Evolutionary conservation across 2,329 filamentous ascomycete species (phyloP), one percentile per base, ranked within the genome.

Genomic region (Aaosphaeria pasadenensis): DNA sequence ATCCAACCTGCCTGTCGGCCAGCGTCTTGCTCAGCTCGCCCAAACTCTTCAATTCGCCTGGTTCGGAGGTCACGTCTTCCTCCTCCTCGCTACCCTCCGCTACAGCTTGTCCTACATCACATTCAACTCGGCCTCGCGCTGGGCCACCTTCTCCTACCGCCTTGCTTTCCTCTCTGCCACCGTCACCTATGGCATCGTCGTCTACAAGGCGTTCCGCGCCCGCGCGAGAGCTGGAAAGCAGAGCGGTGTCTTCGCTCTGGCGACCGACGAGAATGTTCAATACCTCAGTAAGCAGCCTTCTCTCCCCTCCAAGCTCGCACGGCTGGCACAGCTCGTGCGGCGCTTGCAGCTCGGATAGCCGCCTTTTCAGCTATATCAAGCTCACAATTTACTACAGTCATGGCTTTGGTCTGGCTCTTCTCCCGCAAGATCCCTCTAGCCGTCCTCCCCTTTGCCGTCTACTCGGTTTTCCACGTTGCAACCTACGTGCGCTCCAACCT

Each of bases 381-480:
- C 61, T 66, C 52, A 59, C 45, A 36, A 36, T 43, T 40, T 32
- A 28, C 39, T 49, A 47, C 65, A 95, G 91, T 84, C 62, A 91
- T 97, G 88, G 91, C 91, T 48, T 80, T 97, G 53, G 83, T 97
- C 63, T 99, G 94, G 94, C 88, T 99, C 62, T 87, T 92, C 74
- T 85, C 87, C 52, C 88, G 89, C 60, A 91, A 96, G 76, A 87
- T 95, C 64, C 86, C 90, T 35, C 81, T 96, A 61, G 94, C 94
- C 47, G 83, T 99, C 64, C 83, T 96, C 47, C 94, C 94, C 30
- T 99, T 96, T 77, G 86, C 85, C 61, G 89, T 99, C 73, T 99
- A 97, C 83, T 97, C 92, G 50, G 75, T 97, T 73, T 99, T 99
- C 85, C 94, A 99, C 76, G 91, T 97, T 60, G 89, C 91, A 53